Conservation (phyloP, 1,284 basidiomycete genomes). For the Ganoderma meredithae region DNA sequence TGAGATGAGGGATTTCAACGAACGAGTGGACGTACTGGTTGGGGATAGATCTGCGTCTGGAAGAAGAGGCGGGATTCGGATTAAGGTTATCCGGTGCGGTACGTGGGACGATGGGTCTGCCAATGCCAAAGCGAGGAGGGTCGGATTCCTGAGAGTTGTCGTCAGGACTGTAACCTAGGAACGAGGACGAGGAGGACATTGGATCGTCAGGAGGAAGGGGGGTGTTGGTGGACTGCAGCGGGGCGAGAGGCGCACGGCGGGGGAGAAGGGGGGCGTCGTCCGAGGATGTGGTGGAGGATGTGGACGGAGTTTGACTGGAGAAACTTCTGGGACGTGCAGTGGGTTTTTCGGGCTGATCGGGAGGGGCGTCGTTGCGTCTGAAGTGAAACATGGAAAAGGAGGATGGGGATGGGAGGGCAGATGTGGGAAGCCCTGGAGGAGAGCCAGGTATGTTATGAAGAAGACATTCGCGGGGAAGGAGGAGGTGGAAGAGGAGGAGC, state of each 20-base stretch:
- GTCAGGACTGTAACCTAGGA: conserved; percentile 35
- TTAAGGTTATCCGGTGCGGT: conserved; percentile 33
- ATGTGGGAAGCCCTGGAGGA: conserved; percentile 4
- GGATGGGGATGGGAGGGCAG: background rate
- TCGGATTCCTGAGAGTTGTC: conserved; percentile 39
- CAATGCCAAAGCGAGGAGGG: conserved; percentile 35
- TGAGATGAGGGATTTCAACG: conserved; percentile 5
- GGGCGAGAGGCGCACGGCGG: conserved; percentile 40
- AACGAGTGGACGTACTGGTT: conserved; percentile 38
- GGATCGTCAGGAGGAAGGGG: conserved; percentile 37
- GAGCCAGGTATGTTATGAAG: conserved; percentile 14
- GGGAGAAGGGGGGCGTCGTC: conserved; percentile 23
- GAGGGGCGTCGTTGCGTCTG: conserved; percentile 29
- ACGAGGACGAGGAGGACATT: conserved; percentile 38
- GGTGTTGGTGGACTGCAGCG: conserved; percentile 38
- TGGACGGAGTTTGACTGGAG: conserved; percentile 26
- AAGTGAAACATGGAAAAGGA: conserved; percentile 32
- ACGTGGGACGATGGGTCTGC: conserved; percentile 38
- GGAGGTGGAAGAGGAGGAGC: conserved; percentile 16
- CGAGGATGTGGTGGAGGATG: conserved; percentile 20
- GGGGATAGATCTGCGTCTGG: conserved; percentile 40
- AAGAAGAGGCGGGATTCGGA: conserved; percentile 28
- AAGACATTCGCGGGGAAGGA: conserved; percentile 24
- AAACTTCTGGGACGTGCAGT: conserved; percentile 27
- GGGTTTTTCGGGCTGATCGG: conserved; percentile 33